A percentile compares a stretch with the other conserved stretches of the same genome.
These are phyloP conservation scores for Pisolithus thermaeus DNA, from an alignment of 1,284 basidiomycete genomes.

Conservation along the genomic window DNA sequence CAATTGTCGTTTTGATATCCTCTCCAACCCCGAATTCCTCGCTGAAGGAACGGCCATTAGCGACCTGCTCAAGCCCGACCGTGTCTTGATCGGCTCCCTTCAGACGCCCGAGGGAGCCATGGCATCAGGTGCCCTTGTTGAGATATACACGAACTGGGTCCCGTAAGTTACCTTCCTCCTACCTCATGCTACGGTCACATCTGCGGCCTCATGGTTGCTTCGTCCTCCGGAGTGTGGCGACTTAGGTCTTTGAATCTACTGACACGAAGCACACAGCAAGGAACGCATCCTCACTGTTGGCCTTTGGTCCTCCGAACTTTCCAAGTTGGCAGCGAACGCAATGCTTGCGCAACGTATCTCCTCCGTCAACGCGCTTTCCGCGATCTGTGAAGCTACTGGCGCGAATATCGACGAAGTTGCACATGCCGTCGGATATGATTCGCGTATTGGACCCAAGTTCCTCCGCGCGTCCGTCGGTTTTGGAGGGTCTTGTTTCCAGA, in stretches of 20 bases:
- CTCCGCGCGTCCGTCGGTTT: slow-evolving; percentile 95
- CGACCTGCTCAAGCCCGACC: slow-evolving; percentile 88
- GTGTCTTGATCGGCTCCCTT: slow-evolving; percentile 95
- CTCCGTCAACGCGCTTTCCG: slow-evolving; percentile 95
- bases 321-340: slow-evolving; percentile 98
- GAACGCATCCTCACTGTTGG: slow-evolving; percentile 90
- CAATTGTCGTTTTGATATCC: slow-evolving; percentile 91
- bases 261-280: slow-evolving; percentile 33
- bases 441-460: slow-evolving; percentile 93
- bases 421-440: slow-evolving; percentile 89
- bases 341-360: slow-evolving; percentile 99
- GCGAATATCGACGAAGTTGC: slow-evolving; percentile 99
- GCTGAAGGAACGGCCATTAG: slow-evolving; percentile 95
- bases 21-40: slow-evolving; percentile 99
- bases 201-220: neutral
- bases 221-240: neutral
- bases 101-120: slow-evolving; percentile 80
- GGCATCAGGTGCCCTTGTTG: slow-evolving; percentile 73
- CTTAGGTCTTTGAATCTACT: slow-evolving; percentile 4
- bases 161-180: slow-evolving; percentile 46
- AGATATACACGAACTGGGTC: slow-evolving; percentile 96
- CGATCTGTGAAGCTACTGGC: slow-evolving; percentile 99
- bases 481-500: slow-evolving; percentile 98
- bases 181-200: neutral
- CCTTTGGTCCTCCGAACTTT: slow-evolving; percentile 97